These are phyloP conservation scores for Chaetomium fimeti DNA, from an alignment of 495 filamentous ascomycete genomes.

Conservation along the genomic window DNA sequence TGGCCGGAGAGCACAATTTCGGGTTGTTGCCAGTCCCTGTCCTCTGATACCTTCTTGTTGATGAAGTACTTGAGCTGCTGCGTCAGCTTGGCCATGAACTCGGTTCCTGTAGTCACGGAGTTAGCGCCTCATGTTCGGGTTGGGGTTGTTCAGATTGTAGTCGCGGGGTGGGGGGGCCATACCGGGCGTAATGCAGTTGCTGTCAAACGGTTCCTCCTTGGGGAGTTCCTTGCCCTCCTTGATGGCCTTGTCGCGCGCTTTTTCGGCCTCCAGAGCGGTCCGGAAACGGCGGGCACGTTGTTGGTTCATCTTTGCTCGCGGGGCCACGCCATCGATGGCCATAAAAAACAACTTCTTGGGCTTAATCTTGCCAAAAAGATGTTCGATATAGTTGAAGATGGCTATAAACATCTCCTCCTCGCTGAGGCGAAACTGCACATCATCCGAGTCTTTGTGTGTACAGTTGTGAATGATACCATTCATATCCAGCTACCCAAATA, in stretches of 20 bases:
- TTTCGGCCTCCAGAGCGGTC: constrained; percentile 87
- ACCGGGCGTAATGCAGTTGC: constrained; percentile 97
- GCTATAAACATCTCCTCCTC: constrained; percentile 99
- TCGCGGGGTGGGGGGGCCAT: constrained; percentile 7
- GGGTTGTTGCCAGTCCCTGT: constrained; percentile 93
- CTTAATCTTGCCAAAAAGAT: constrained; percentile 97
- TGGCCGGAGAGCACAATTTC: constrained; percentile 96
- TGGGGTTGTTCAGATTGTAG: too few relatives aligned
- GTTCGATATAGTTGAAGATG: constrained; percentile 99
- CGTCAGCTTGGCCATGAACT: constrained; percentile 96
- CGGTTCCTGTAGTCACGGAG: constrained; percentile 51
- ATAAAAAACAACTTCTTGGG: constrained; percentile 98
- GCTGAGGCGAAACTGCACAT: constrained; percentile 85
- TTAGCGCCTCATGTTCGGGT: background rate
- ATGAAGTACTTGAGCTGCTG: constrained; percentile 96
- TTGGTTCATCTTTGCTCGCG: constrained; percentile 99
- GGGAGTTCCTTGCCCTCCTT: constrained; percentile 86
- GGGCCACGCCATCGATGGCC: constrained; percentile 97
- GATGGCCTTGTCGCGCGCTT: constrained; percentile 85
- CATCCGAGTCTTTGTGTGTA: constrained; percentile 92
- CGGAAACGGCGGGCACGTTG: constrained; percentile 94
- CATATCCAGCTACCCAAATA: constrained; percentile 73
- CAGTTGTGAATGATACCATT: constrained; percentile 99
- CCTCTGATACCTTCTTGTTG: constrained; percentile 97
- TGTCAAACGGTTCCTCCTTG: constrained; percentile 94